These are phyloP conservation scores for Pestalotiopsis sp. DNA, from an alignment of 2,329 filamentous ascomycete genomes.

Conservation along the genomic window DNA sequence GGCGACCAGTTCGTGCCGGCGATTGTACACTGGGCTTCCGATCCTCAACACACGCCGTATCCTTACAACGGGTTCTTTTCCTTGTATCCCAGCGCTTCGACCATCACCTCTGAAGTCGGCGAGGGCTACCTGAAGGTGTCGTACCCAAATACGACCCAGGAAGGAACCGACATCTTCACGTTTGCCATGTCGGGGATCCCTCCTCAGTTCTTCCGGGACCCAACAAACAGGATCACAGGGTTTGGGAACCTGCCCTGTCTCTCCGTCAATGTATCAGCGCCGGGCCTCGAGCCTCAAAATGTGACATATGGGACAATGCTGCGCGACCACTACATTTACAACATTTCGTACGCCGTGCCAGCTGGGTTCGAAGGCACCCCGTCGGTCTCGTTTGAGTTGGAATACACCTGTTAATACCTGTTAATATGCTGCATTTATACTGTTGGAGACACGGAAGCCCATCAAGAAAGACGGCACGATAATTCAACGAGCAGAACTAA, in stretches of 20 bases:
- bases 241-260: conserved; percentile 42
- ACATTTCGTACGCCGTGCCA: conserved; percentile 48
- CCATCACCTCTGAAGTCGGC: conserved; percentile 40
- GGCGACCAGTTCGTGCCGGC: conserved; percentile 46
- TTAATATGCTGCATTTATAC: not conserved
- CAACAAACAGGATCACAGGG: conserved; percentile 31
- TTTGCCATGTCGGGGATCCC: conserved; percentile 41
- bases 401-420: conserved; percentile 30
- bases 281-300: conserved; percentile 37
- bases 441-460: too few relatives aligned
- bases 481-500: not conserved
- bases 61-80: conserved; percentile 42
- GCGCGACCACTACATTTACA: conserved; percentile 45
- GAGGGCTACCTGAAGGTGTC: conserved; percentile 34
- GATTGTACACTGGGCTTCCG: conserved; percentile 48
- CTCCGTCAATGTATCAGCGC: conserved; percentile 38
- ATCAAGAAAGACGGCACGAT: not conserved
- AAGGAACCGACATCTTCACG: conserved; percentile 40
- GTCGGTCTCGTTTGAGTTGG: conserved; percentile 35
- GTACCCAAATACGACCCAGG: conserved; percentile 43
- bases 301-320: conserved; percentile 39
- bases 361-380: conserved; percentile 39
- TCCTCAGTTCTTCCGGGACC: conserved; percentile 37
- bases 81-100: conserved; percentile 44
- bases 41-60: conserved; percentile 38